Evolutionary conservation across 164 flowering plant species (phyloP).

Genomic region (Tetracentron sinense): DNA sequence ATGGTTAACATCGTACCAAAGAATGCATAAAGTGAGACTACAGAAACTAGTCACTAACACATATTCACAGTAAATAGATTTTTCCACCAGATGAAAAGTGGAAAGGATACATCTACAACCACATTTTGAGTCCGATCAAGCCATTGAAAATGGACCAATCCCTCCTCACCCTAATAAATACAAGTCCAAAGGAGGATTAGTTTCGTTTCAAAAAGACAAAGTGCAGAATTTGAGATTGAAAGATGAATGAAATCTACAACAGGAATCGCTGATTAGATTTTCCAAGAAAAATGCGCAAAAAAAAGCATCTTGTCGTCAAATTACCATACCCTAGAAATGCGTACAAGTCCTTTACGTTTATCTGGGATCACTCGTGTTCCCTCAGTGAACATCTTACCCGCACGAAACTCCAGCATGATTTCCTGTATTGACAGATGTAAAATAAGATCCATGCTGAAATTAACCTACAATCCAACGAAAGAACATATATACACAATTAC

Average conservation of each 20-base stretch:
- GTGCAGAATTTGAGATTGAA: neutral
- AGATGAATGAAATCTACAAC: neutral
- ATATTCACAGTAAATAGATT: neutral
- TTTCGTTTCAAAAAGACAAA: neutral
- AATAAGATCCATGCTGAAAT: constrained; percentile 2
- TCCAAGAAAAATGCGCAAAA: neutral
- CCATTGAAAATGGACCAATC: constrained; percentile 94
- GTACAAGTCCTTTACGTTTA: constrained; percentile 82
- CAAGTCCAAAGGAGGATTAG: constrained; percentile 5
- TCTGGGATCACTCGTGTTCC: constrained; percentile 80
- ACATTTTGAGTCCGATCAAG: constrained; percentile 66
- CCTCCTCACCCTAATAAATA: constrained; percentile 74
- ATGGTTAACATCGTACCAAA: neutral
- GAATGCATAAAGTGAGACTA: neutral
- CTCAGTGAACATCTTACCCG: constrained; percentile 79
- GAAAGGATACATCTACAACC: constrained; percentile 86
- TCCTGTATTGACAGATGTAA: constrained; percentile 40
- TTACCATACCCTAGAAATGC: constrained; percentile 62
- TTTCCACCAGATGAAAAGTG: neutral
- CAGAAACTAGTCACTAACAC: neutral
- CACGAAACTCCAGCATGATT: constrained; percentile 76
- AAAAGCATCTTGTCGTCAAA: neutral
- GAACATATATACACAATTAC: no score
- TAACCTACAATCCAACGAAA: neutral
- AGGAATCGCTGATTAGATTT: neutral